phyloP scores from a whole-genome alignment of 2,329 filamentous ascomycete species.

The Claviceps pusilla region DNA sequence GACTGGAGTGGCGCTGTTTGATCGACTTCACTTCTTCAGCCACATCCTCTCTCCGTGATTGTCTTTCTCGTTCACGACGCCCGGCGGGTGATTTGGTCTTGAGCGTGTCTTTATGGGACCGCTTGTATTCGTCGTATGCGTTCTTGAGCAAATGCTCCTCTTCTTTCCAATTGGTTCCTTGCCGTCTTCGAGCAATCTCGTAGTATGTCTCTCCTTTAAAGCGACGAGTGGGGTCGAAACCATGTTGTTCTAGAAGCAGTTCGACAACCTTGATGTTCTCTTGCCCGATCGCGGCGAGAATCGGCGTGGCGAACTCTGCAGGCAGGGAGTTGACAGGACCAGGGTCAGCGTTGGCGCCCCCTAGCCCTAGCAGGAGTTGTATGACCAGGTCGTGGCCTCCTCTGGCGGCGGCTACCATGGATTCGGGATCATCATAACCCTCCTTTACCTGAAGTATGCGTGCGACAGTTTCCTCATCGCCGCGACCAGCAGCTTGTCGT shows the following conservation, averaged over 20 bases:
- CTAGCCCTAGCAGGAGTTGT: slow-evolving; percentile 58
- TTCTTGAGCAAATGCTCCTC: slow-evolving; percentile 70
- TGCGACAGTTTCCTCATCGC: slow-evolving; percentile 46
- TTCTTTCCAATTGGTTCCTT: slow-evolving; percentile 78
- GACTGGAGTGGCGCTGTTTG: slow-evolving; percentile 35
- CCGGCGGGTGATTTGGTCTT: slow-evolving; percentile 35
- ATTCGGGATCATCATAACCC: slow-evolving; percentile 58
- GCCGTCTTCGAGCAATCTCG: slow-evolving; percentile 69
- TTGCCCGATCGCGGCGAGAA: slow-evolving; percentile 85
- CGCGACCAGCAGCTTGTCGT: slow-evolving; percentile 42
- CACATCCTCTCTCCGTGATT: slow-evolving; percentile 26
- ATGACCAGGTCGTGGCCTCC: slow-evolving; percentile 83
- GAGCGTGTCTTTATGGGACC: slow-evolving; percentile 30
- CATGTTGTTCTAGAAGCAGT: slow-evolving; percentile 58
- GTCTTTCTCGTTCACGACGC: slow-evolving; percentile 27
- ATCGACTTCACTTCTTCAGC: slow-evolving; percentile 28
- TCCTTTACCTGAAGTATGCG: slow-evolving; percentile 47
- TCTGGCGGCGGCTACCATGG: slow-evolving; percentile 78
- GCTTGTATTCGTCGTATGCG: slow-evolving; percentile 52
- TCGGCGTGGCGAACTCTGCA: slow-evolving; percentile 71
- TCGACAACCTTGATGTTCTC: slow-evolving; percentile 74
- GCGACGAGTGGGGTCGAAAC: slow-evolving; percentile 69
- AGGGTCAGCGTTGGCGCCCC: slow-evolving; percentile 53
- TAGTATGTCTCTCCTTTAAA: slow-evolving; percentile 69
- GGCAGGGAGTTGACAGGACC: slow-evolving; percentile 43